A percentile compares a stretch with the other conserved stretches of the same genome.
phyloP scores from a whole-genome alignment of 2,329 filamentous ascomycete genomes.

The Xylaria hypoxylon region DNA sequence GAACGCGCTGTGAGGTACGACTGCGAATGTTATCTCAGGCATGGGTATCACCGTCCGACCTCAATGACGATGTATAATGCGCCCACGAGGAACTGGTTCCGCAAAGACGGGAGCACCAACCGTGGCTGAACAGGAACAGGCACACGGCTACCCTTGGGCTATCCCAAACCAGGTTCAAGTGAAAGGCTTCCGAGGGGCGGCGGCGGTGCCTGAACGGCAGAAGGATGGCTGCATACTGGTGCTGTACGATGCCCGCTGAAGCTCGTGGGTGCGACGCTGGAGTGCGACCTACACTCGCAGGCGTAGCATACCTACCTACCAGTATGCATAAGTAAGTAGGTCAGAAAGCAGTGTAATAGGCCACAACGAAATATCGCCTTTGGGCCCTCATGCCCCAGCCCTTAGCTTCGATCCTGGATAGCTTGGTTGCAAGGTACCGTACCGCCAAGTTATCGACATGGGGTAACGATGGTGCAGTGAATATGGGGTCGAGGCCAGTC shows the following conservation, averaged over 20 bases:
- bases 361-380: constrained; percentile 18
- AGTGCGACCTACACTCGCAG: constrained; percentile 32
- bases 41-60: constrained; percentile 27
- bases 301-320: constrained; percentile 32
- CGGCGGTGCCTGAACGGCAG: constrained; percentile 43
- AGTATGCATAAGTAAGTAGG: constrained; percentile 27
- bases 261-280: constrained; percentile 38
- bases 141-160: constrained; percentile 13
- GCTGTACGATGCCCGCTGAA: constrained; percentile 37
- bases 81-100: constrained; percentile 26
- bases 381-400: constrained; percentile 28
- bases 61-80: constrained; percentile 5
- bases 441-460: constrained; percentile 29
- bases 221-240: constrained; percentile 38
- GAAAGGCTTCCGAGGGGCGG: constrained; percentile 38
- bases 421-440: constrained; percentile 29
- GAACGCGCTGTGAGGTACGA: constrained; percentile 29
- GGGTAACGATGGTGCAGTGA: constrained; percentile 27
- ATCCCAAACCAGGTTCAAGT: constrained; percentile 27
- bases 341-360: constrained; percentile 19
- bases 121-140: constrained; percentile 27
- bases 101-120: constrained; percentile 26
- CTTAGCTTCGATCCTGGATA: constrained; percentile 25
- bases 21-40: constrained; percentile 23
- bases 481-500: constrained; percentile 36